These are phyloP conservation scores for Azolla pinnata DNA, from an alignment of 75 land plant species.

Conservation along the genomic window DNA sequence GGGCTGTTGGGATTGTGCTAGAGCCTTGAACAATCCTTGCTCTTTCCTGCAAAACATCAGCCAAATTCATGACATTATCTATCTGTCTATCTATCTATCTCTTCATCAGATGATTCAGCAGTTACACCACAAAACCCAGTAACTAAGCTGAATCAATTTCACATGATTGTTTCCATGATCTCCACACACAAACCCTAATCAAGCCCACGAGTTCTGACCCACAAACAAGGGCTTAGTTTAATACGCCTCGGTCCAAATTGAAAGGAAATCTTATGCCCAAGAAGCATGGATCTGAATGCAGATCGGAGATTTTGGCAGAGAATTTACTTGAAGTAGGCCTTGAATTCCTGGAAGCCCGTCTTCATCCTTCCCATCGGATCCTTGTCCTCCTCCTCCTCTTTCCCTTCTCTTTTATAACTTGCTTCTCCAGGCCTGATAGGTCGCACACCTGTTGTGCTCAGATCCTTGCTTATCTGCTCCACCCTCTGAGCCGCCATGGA, in stretches of 20 bases:
- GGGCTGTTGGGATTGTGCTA: conserved; percentile 75
- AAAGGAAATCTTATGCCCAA: conserved; percentile 1
- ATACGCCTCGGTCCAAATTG: too few species aligned
- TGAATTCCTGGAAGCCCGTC: conserved; percentile 59
- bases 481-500: conserved; percentile 12
- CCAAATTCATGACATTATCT: background rate
- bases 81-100: too few species aligned
- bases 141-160: too few species aligned
- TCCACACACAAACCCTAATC: too few species aligned
- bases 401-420: background rate
- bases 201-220: too few species aligned
- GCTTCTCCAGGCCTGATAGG: conserved; percentile 6
- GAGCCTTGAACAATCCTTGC: conserved; percentile 41
- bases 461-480: too few species aligned
- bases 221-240: too few species aligned
- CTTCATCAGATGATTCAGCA: background rate
- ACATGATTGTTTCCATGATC: too few species aligned
- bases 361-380: conserved; percentile 37
- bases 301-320: too few species aligned
- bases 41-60: conserved; percentile 38
- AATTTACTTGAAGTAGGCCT: conserved; percentile 19
- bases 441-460: conserved; percentile 17
- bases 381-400: background rate
- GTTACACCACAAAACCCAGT: too few species aligned
- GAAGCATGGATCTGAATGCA: too few species aligned